A percentile compares a stretch with the other conserved stretches of the same genome.
These are phyloP conservation scores for Populus alba DNA, from an alignment of 345 rosid genomes.

Conservation along the genomic window DNA sequence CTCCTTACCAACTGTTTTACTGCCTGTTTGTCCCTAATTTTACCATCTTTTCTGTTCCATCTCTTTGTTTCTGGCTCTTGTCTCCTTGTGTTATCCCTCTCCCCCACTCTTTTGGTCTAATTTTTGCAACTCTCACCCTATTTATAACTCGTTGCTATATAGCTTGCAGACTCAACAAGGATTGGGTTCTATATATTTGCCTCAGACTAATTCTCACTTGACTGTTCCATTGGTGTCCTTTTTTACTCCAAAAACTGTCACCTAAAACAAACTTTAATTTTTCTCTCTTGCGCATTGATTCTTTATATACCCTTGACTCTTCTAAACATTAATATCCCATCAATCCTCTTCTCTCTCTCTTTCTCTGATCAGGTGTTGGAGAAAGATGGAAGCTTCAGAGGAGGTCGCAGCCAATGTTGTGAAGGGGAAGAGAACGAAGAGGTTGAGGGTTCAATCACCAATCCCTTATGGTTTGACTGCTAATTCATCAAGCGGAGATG, in stretches of 20 bases:
- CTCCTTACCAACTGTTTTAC: slow-evolving; percentile 20
- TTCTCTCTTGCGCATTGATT: background rate
- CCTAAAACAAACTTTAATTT: background rate
- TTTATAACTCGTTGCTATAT: slow-evolving; percentile 1
- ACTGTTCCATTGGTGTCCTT: slow-evolving; percentile 31
- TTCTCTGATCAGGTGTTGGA: slow-evolving; percentile 17
- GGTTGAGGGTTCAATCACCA: slow-evolving; percentile 64
- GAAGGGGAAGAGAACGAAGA: slow-evolving; percentile 82
- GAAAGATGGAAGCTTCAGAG: slow-evolving; percentile 44
- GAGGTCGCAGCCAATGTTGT: slow-evolving; percentile 34
- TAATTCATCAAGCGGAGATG: slow-evolving; percentile 26
- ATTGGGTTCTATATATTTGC: background rate
- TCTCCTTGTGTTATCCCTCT: background rate
- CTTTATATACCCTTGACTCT: background rate
- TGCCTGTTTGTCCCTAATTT: slow-evolving; percentile 32
- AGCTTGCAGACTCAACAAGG: background rate
- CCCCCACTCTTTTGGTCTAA: background rate
- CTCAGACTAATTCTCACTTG: slow-evolving; percentile 29
- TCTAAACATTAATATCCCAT: background rate
- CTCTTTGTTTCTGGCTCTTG: slow-evolving; percentile 14
- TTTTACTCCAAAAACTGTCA: slow-evolving; percentile 33
- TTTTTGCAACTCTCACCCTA: background rate
- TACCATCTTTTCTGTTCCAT: slow-evolving; percentile 45
- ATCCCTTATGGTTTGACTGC: slow-evolving; percentile 38
- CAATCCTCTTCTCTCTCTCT: slow-evolving; percentile 15